A percentile compares a stretch with the other conserved stretches of the same genome.
phyloP scores from a whole-genome alignment of 352 stramenopile genomes.

The Hyaloperonospora brassicae region DNA sequence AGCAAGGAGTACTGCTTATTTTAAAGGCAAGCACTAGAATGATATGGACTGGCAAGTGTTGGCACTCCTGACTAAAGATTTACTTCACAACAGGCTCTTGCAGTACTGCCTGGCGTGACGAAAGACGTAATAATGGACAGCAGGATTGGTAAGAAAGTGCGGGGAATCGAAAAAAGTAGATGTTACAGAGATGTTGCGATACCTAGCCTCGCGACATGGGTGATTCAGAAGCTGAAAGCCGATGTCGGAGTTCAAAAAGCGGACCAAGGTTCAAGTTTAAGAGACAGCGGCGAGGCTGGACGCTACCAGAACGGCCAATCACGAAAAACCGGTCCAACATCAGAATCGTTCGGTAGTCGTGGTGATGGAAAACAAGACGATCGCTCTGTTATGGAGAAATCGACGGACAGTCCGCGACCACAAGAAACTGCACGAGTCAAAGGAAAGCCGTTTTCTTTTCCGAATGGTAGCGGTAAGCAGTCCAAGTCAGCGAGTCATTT shows the following conservation, averaged over 20 bases:
- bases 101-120: conserved; percentile 49
- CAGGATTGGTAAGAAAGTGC: conserved; percentile 47
- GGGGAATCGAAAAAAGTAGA: conserved; percentile 30
- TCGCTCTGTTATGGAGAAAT: conserved; percentile 3
- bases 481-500: conserved; percentile 64
- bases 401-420: conserved; percentile 2
- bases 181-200: conserved; percentile 25
- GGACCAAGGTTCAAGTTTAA: conserved; percentile 11
- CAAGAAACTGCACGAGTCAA: conserved; percentile 9
- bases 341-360: background rate
- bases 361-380: background rate
- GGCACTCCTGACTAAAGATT: conserved; percentile 1
- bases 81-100: conserved; percentile 30
- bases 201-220: conserved; percentile 36
- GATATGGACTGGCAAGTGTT: background rate
- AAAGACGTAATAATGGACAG: conserved; percentile 33
- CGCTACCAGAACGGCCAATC: conserved; percentile 8
- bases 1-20: conserved; percentile 49
- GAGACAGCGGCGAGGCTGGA: conserved; percentile 4
- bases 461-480: conserved; percentile 18
- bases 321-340: conserved; percentile 6
- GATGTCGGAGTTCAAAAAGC: conserved; percentile 17
- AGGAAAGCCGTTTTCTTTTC: conserved; percentile 4
- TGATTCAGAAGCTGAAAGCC: conserved; percentile 53
- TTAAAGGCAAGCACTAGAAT: conserved; percentile 38